Evolutionary conservation across 208 protist genomes (phyloP).

Genomic region (Baffinella frigidus): DNA sequence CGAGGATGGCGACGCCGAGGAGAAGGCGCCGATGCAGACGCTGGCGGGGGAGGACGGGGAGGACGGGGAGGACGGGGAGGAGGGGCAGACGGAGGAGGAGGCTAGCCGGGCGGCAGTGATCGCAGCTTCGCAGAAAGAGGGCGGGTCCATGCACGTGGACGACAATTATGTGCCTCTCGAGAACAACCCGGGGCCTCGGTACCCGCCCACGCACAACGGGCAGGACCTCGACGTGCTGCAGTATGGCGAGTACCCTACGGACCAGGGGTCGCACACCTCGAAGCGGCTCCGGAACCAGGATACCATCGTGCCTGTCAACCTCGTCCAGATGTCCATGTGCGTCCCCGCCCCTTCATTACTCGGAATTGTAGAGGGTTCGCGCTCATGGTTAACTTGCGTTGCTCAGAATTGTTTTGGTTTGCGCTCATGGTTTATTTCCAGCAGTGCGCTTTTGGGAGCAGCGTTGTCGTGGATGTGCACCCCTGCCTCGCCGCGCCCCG

Average conservation of each 20-base stretch:
- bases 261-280: conserved; percentile 34
- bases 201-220: conserved; percentile 30
- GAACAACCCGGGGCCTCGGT: background rate
- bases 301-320: conserved; percentile 37
- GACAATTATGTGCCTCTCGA: background rate
- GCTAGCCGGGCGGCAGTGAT: background rate
- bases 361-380: no score
- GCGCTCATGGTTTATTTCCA: no score
- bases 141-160: background rate
- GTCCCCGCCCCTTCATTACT: no score
- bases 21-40: conserved; percentile 25
- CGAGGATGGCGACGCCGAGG: background rate
- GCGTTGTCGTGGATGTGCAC: no score
- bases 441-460: no score
- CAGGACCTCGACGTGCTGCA: conserved; percentile 52
- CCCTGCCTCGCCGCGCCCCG: no score
- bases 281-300: conserved; percentile 40
- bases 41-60: background rate
- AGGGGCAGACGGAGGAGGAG: background rate
- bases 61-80: background rate
- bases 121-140: background rate
- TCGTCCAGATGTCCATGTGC: conserved; percentile 54
- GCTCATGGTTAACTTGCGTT: no score
- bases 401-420: no score
- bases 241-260: conserved; percentile 34